Base-by-base conservation (phyloP, 2,329 filamentous ascomycete species). In the Cercospora berteroae region DNA sequence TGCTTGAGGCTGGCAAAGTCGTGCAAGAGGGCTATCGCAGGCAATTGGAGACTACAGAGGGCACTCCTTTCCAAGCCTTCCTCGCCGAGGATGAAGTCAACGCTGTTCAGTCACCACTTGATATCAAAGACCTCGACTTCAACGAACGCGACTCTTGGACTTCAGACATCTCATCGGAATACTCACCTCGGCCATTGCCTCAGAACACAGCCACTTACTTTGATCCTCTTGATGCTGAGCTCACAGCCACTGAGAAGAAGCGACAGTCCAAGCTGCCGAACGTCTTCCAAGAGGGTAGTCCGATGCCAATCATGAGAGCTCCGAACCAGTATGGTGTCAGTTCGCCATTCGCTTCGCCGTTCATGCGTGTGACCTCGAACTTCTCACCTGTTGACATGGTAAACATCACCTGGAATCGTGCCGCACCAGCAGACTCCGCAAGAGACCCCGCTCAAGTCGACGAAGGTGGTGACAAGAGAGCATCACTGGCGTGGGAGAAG, bases 1-100 rank as follows among this genome's bases (percentile, higher is more conserved):
- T 97, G 10, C 81, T 98, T 76, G 89, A 94, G 33, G 80, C 88
- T 10, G 90, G 91, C 0, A 77, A 76, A 0, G 81, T 97, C 0
- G 85, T 90, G 0, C 87, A 93, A 73, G 83, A 90, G 72, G 94
- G 93, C 0, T 86, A 87, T 67, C 85, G 87, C 25, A 81, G 81
- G 52, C 81, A 86, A 1, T 77, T 94, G 5, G 83, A 84, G 23
- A 75, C 70, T 60, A 62, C 72, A 42, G 73, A 67, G 50, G 71
- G 71, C 39, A 73, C 73, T 5, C 73, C 76, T 2, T 79, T 79
- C 61, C 75, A 78, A 36, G 68, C 50, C 18, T 78, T 78, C 56
- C 64, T 78, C 6, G 63, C 70, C 0, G 65, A 69, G 25, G 72
- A 74, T 9, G 50, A 70, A n/a, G 27, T 36, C 31, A 65, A 70